A percentile compares a stretch with the other conserved stretches of the same genome.
phyloP scores from a whole-genome alignment of 1,284 basidiomycete genomes.

The Ustilago cynodontis region DNA sequence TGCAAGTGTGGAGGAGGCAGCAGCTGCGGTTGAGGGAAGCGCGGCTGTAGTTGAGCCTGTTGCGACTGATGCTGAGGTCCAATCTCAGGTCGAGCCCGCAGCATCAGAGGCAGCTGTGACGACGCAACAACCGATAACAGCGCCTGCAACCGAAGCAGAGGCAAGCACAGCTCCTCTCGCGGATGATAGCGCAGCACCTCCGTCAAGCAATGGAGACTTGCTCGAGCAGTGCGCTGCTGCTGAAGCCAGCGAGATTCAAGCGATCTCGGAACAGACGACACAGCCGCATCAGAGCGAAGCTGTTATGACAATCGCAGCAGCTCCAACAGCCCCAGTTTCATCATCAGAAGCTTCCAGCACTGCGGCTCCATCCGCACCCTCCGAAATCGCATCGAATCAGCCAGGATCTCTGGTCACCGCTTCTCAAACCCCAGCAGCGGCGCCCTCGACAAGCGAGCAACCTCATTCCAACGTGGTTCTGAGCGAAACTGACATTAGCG shows the following conservation, averaged over 20 bases:
- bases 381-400: not conserved
- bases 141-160: not conserved
- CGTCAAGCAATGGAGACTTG: not conserved
- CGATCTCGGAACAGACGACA: not conserved
- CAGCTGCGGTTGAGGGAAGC: not conserved
- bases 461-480: not conserved
- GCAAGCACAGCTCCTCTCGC: too few relatives aligned
- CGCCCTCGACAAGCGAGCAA: not conserved
- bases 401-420: not conserved
- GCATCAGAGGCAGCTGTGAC: not conserved
- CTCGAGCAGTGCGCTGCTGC: not conserved
- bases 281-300: not conserved
- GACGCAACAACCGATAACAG: not conserved
- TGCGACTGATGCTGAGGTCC: not conserved
- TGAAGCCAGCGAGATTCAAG: not conserved
- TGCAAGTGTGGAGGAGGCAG: not conserved
- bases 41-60: not conserved
- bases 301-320: not conserved
- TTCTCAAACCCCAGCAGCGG: not conserved
- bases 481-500: not conserved
- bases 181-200: not conserved
- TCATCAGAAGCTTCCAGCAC: not conserved
- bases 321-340: not conserved
- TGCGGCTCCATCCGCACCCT: not conserved
- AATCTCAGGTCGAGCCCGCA: not conserved